A percentile compares a stretch with the other conserved stretches of the same genome.
These are phyloP conservation scores for Paxillus rubicundulus DNA, from an alignment of 768 basidiomycete genomes.

Conservation along the genomic window DNA sequence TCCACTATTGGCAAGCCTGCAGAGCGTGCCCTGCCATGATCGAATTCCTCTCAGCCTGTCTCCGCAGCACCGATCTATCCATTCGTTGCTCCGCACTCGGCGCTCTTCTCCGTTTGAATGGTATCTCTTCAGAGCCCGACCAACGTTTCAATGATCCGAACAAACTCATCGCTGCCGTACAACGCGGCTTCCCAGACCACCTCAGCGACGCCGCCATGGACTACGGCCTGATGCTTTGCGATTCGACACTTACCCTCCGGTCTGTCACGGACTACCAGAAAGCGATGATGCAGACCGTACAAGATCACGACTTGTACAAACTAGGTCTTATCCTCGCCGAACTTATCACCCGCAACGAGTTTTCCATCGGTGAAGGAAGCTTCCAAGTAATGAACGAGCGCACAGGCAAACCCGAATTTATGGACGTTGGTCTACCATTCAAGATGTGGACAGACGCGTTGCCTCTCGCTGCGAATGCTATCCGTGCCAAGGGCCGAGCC, in stretches of 20 bases:
- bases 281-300: slow-evolving; percentile 50
- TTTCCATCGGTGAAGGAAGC: slow-evolving; percentile 55
- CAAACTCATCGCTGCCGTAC: slow-evolving; percentile 41
- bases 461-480: slow-evolving; percentile 56
- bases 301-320: slow-evolving; percentile 47
- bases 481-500: slow-evolving; percentile 42
- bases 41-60: slow-evolving; percentile 52
- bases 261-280: slow-evolving; percentile 45
- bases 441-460: slow-evolving; percentile 56
- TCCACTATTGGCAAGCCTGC: slow-evolving; percentile 45
- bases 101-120: slow-evolving; percentile 52
- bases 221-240: slow-evolving; percentile 49
- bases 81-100: slow-evolving; percentile 51
- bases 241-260: slow-evolving; percentile 43
- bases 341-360: slow-evolving; percentile 57
- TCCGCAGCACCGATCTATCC: slow-evolving; percentile 55
- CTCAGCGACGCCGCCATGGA: slow-evolving; percentile 44
- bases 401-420: slow-evolving; percentile 41
- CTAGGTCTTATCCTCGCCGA: slow-evolving; percentile 50
- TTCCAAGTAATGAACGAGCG: slow-evolving; percentile 45
- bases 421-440: slow-evolving; percentile 57
- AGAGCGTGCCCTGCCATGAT: slow-evolving; percentile 42
- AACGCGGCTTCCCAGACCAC: slow-evolving; percentile 43
- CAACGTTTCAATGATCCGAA: slow-evolving; percentile 47
- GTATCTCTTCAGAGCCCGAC: slow-evolving; percentile 42